Conservation (phyloP, 1,284 basidiomycete genomes). For the Xanthoconium separans region DNA sequence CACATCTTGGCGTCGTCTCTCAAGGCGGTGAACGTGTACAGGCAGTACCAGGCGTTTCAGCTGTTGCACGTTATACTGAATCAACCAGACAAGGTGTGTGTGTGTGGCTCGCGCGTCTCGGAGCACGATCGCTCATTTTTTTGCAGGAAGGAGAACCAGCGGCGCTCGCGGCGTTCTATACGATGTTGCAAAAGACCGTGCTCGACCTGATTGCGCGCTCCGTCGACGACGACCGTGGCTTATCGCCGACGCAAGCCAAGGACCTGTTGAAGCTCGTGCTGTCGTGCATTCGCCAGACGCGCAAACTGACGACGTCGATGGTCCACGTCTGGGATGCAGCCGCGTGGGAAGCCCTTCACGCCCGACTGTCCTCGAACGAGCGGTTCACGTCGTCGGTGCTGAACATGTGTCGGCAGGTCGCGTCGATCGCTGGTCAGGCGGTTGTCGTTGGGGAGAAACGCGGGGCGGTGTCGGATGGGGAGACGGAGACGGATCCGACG, state of each 20-base stretch:
- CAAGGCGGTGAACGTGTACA: slow-evolving; percentile 71
- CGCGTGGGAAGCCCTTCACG: slow-evolving; percentile 40
- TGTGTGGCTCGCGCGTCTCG: background rate
- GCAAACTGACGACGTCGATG: slow-evolving; percentile 35
- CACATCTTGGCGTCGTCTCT: slow-evolving; percentile 55
- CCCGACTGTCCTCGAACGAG: slow-evolving; percentile 38
- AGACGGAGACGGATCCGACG: slow-evolving; percentile 28
- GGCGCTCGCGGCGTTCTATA: slow-evolving; percentile 49
- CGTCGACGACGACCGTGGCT: slow-evolving; percentile 45
- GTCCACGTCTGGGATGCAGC: slow-evolving; percentile 44
- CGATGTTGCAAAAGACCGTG: slow-evolving; percentile 47
- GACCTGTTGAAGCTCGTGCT: slow-evolving; percentile 77
- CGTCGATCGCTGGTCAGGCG: slow-evolving; percentile 18
- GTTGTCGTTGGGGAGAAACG: slow-evolving; percentile 36
- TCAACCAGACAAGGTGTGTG: slow-evolving; percentile 41
- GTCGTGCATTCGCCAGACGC: slow-evolving; percentile 62
- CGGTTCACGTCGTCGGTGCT: slow-evolving; percentile 49
- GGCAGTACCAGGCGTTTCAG: slow-evolving; percentile 73
- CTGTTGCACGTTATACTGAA: slow-evolving; percentile 69
- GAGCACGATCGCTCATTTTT: background rate
- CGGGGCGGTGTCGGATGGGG: slow-evolving; percentile 37
- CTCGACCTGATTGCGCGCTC: slow-evolving; percentile 52
- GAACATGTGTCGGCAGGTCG: slow-evolving; percentile 50
- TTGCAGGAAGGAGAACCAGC: slow-evolving; percentile 28
- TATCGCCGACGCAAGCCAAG: slow-evolving; percentile 74